Conservation (phyloP, 2,329 filamentous ascomycete species). For the Pestalotiopsis sp. region DNA sequence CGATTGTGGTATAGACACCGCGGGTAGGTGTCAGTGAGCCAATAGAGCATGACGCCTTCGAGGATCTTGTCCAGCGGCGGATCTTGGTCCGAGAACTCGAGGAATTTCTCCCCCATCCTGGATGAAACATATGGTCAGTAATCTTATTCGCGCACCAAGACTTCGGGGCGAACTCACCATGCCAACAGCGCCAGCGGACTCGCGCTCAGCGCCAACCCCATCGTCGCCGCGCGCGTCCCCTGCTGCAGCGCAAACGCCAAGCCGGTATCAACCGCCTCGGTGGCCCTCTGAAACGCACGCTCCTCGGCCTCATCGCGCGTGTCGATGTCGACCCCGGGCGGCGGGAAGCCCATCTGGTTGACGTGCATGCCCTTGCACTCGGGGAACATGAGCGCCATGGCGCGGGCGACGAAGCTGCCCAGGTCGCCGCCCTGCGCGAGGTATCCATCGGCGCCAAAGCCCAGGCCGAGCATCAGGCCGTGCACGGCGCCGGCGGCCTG, state of each 20-base stretch:
- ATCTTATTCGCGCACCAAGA: neutral
- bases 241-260: constrained; percentile 55
- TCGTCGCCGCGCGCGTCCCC: constrained; percentile 55
- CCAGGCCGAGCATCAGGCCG: constrained; percentile 53
- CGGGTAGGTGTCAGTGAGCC: constrained; percentile 53
- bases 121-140: neutral
- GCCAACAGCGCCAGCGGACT: constrained; percentile 59
- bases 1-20: constrained; percentile 54
- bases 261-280: constrained; percentile 43
- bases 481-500: constrained; percentile 49
- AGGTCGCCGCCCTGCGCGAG: constrained; percentile 61
- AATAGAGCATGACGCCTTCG: constrained; percentile 54
- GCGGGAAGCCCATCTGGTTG: constrained; percentile 15
- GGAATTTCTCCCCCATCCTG: constrained; percentile 59
- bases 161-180: constrained; percentile 38
- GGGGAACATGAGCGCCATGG: constrained; percentile 41
- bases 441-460: constrained; percentile 52
- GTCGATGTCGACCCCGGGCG: constrained; percentile 17
- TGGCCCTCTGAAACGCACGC: constrained; percentile 35
- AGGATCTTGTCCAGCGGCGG: constrained; percentile 45
- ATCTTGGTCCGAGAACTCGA: constrained; percentile 51
- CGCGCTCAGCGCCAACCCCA: constrained; percentile 54
- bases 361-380: constrained; percentile 48
- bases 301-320: constrained; percentile 36
- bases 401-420: constrained; percentile 45